Percentiles rank a stretch among this genome's conserved stretches.
phyloP scores from a whole-genome alignment of 371 early-diverging fungal genomes.

The Mucor lusitanicus region DNA sequence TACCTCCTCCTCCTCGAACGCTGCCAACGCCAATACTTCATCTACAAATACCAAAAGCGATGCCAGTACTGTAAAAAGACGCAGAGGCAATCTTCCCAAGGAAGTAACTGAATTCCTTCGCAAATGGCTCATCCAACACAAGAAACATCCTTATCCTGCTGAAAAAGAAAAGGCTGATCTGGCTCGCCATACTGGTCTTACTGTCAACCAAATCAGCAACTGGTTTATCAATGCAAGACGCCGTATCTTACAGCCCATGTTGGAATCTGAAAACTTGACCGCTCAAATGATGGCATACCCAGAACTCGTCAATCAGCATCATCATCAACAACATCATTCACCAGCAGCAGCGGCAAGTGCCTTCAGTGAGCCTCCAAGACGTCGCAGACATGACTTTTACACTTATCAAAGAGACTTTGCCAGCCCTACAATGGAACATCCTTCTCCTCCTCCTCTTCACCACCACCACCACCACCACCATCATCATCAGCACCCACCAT shows the following conservation, averaged over 20 bases:
- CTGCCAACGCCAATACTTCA: background rate
- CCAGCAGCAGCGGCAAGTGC: background rate
- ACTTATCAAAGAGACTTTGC: conserved; percentile 13
- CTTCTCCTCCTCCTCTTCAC: background rate
- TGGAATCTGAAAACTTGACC: conserved; percentile 40
- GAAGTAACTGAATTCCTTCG: conserved; percentile 68
- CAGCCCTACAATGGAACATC: background rate
- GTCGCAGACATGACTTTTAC: conserved; percentile 15
- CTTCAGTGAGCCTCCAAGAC: conserved; percentile 7
- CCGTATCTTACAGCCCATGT: conserved; percentile 62
- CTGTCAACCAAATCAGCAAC: conserved; percentile 81
- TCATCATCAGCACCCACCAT: background rate
- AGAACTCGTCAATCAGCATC: conserved; percentile 10
- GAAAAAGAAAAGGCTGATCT: conserved; percentile 77
- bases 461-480: background rate
- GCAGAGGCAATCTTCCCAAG: conserved; percentile 68
- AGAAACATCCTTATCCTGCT: conserved; percentile 82
- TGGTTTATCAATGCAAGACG: conserved; percentile 93
- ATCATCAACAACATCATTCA: background rate
- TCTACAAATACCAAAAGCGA: background rate
- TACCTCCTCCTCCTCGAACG: background rate
- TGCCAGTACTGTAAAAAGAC: conserved; percentile 31
- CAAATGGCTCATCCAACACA: conserved; percentile 77
- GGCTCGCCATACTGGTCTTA: conserved; percentile 67
- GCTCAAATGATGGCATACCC: conserved; percentile 31